phyloP scores from a whole-genome alignment of 257 asterid genomes.

The Nicotiana otophora region DNA sequence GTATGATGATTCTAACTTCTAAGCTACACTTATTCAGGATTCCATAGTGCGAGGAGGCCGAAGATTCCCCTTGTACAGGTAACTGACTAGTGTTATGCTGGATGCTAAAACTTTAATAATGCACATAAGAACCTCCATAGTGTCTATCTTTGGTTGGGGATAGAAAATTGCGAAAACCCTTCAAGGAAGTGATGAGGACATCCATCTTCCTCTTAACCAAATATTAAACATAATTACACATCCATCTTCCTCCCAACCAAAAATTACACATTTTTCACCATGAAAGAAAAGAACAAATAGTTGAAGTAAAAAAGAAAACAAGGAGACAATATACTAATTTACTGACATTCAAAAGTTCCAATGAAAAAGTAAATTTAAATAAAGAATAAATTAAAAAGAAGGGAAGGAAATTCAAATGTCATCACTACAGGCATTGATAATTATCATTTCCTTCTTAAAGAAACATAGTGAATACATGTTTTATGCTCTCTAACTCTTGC shows the following conservation, averaged over 20 bases:
- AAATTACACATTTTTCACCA: neutral
- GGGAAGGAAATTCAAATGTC: constrained; percentile 1
- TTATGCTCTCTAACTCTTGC: constrained; percentile 18
- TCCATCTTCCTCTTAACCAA: neutral
- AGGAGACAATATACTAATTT: neutral
- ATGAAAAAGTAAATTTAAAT: neutral
- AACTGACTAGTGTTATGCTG: constrained; percentile 10
- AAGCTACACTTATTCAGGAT: constrained; percentile 50
- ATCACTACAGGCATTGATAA: neutral
- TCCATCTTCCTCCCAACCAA: neutral
- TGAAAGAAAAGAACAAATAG: neutral
- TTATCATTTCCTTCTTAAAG: neutral
- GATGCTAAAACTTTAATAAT: neutral
- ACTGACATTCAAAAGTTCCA: neutral
- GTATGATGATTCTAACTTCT: neutral
- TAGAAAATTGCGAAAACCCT: neutral
- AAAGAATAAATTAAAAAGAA: neutral
- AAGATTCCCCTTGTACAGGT: constrained; percentile 89
- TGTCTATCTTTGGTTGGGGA: neutral
- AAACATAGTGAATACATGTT: constrained; percentile 4
- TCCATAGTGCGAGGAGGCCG: constrained; percentile 79
- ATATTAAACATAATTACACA: neutral
- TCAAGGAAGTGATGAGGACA: neutral
- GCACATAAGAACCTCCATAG: neutral
- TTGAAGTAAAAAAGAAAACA: neutral